Conservation (phyloP, 176 grass and related monocot species). For the Neostapfia colusana region DNA sequence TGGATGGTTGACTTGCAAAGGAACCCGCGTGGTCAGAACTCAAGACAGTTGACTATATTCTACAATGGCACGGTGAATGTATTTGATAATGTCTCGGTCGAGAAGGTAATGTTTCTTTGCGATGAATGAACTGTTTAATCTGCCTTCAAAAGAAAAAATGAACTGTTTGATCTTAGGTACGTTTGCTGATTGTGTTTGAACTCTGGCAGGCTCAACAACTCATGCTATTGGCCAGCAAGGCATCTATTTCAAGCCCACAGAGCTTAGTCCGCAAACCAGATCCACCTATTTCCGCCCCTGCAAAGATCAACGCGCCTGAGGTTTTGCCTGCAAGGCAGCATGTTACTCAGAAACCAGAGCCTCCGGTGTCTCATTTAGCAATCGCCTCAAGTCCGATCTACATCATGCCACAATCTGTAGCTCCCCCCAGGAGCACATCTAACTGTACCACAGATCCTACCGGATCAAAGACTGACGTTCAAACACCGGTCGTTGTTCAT, state of each 20-base stretch:
- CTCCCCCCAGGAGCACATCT: conserved; percentile 35
- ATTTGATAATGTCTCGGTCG: conserved; percentile 64
- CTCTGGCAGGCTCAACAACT: conserved; percentile 63
- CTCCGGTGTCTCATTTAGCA: conserved; percentile 29
- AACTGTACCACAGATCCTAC: conserved; percentile 51
- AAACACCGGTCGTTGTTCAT: conserved; percentile 24
- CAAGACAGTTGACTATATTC: conserved; percentile 74
- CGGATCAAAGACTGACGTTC: conserved; percentile 29
- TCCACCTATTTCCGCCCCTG: neutral
- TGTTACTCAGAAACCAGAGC: conserved; percentile 25
- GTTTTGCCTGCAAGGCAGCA: conserved; percentile 47
- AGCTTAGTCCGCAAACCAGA: conserved; percentile 19
- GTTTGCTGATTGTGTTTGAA: conserved; percentile 27
- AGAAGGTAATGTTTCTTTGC: conserved; percentile 54
- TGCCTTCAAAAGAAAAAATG: neutral
- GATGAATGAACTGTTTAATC: neutral
- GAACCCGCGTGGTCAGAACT: conserved; percentile 38
- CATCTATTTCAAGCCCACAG: conserved; percentile 41
- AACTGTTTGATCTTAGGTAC: conserved; percentile 20
- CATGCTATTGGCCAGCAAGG: conserved; percentile 70
- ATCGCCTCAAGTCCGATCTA: conserved; percentile 40
- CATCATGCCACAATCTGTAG: conserved; percentile 30
- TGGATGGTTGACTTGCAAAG: conserved; percentile 42
- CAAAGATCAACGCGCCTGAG: conserved; percentile 41
- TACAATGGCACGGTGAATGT: conserved; percentile 76